Conservation (phyloP, 2,329 filamentous ascomycete genomes). For the Apiospora sp. region DNA sequence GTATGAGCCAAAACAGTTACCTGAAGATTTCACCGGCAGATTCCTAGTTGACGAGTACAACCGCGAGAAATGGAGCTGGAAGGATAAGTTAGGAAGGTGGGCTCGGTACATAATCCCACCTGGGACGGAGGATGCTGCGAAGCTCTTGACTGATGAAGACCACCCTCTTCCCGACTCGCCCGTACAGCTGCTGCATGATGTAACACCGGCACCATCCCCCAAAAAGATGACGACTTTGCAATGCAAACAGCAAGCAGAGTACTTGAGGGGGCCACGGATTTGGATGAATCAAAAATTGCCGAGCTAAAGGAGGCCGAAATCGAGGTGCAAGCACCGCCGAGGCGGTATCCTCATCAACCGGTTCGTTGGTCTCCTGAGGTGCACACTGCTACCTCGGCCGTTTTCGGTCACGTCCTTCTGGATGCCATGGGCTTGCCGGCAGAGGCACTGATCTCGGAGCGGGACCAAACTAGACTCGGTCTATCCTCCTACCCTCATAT, state of each 20-base stretch:
- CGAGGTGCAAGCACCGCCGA: neutral
- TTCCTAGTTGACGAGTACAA: constrained; percentile 41
- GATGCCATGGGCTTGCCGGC: constrained; percentile 22
- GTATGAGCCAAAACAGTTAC: constrained; percentile 25
- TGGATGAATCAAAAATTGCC: constrained; percentile 2
- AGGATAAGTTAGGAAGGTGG: constrained; percentile 45
- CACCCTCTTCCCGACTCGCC: neutral
- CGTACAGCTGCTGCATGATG: neutral
- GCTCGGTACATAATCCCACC: constrained; percentile 42
- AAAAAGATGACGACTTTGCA: neutral
- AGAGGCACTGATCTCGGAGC: constrained; percentile 7
- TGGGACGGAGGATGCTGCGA: neutral
- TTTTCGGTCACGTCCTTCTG: constrained; percentile 60
- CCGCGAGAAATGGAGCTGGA: constrained; percentile 47
- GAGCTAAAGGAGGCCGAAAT: neutral
- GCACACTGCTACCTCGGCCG: constrained; percentile 47
- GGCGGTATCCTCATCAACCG: constrained; percentile 26
- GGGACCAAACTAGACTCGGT: neutral
- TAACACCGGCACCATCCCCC: neutral
- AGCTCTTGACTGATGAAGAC: neutral
- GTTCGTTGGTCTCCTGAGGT: constrained; percentile 36
- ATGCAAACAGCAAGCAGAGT: neutral
- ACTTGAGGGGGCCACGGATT: neutral
- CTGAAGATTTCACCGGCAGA: constrained; percentile 32
- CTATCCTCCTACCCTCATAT: constrained; percentile 42